Evolutionary conservation across 75 land plant species (phyloP).

Genomic region (Selaginella tamariscina): DNA sequence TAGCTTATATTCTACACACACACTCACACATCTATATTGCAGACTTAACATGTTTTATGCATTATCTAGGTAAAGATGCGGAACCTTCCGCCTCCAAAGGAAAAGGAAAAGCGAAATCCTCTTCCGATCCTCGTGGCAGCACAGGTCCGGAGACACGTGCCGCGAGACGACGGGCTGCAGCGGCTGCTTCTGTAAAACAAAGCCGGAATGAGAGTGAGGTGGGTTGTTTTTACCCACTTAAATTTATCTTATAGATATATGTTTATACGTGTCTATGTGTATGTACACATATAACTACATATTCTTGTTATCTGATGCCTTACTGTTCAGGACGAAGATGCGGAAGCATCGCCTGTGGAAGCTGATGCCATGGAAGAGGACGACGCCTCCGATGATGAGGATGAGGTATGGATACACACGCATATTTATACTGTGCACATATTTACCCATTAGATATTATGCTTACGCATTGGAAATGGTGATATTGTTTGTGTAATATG

Average conservation of each 20-base stretch:
- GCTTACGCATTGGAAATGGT: too few species aligned
- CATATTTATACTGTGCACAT: neutral
- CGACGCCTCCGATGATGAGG: slow-evolving; percentile 93
- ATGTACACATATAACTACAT: neutral
- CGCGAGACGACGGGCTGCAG: slow-evolving; percentile 64
- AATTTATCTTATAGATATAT: neutral
- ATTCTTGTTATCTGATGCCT: too few species aligned
- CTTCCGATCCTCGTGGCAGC: slow-evolving; percentile 35
- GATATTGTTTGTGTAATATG: neutral
- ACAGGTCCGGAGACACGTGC: slow-evolving; percentile 88
- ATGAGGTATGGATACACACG: slow-evolving; percentile 30
- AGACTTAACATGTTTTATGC: too few species aligned
- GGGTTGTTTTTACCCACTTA: neutral
- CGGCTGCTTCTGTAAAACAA: slow-evolving; percentile 47
- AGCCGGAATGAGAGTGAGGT: slow-evolving; percentile 26
- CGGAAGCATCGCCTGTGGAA: slow-evolving; percentile 71
- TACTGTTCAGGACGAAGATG: slow-evolving; percentile 73
- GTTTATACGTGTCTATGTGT: neutral
- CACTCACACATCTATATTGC: too few species aligned
- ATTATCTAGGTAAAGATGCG: too few species aligned
- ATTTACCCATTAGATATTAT: too few species aligned
- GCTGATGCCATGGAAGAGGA: slow-evolving; percentile 87
- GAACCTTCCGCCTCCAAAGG: slow-evolving; percentile 75
- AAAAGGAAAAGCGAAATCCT: slow-evolving; percentile 56
- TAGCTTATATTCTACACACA: too few species aligned